Percentiles rank a stretch among this genome's conserved stretches.
Evolutionary conservation across 2,329 filamentous ascomycete genomes (phyloP).

Genomic region (Drechslera avenae): DNA sequence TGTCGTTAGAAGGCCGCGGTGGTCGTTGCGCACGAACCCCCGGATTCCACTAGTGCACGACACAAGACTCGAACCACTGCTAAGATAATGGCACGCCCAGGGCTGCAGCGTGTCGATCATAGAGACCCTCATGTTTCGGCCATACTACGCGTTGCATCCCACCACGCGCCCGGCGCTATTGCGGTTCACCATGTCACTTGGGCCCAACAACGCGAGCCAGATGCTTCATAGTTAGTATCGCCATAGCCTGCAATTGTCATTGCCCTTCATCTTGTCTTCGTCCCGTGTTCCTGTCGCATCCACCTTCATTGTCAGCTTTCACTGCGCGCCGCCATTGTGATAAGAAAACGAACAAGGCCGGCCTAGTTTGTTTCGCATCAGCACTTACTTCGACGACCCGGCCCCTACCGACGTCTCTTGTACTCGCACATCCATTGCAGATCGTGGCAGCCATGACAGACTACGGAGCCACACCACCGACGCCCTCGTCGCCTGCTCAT

Average conservation of each 20-base stretch:
- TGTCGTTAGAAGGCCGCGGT: constrained; percentile 2
- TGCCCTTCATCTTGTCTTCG: not conserved
- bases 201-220: constrained; percentile 1
- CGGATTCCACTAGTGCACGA: constrained; percentile 12
- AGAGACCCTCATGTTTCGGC: constrained; percentile 27
- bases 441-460: constrained; percentile 25
- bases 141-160: constrained; percentile 22
- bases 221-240: constrained; percentile 2
- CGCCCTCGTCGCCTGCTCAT: constrained; percentile 22
- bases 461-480: constrained; percentile 20
- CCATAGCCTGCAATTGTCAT: not conserved
- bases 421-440: not conserved
- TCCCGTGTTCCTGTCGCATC: not conserved
- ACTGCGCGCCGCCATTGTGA: not conserved
- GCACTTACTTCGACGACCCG: not conserved
- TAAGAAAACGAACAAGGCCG: constrained; percentile 3
- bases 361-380: not conserved
- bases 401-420: constrained; percentile 2
- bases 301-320: not conserved
- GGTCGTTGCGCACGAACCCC: constrained; percentile 19
- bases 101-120: constrained; percentile 26
- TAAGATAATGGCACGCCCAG: constrained; percentile 13
- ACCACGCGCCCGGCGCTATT: constrained; percentile 17
- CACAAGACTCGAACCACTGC: constrained; percentile 15
- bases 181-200: constrained; percentile 17